Conservation (phyloP, 352 stramenopile species). For the Plasmopara viticola region DNA sequence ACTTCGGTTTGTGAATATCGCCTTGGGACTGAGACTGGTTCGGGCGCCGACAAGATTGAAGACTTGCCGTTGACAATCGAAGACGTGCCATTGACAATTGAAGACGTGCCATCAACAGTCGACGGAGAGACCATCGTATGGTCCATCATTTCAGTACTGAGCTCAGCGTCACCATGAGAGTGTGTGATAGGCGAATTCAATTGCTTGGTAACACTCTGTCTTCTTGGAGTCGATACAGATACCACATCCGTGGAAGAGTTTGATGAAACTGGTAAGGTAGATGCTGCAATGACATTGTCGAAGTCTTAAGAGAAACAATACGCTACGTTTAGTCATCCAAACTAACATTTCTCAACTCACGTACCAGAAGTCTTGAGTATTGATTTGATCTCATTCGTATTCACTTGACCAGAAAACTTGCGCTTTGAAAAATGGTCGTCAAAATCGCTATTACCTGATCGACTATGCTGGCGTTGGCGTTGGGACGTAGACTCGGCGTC, state of each 20-base stretch:
- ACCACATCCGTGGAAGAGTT: slow-evolving; percentile 5
- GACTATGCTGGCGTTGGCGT: slow-evolving; percentile 6
- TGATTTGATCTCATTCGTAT: slow-evolving; percentile 8
- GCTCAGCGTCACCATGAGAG: slow-evolving; percentile 10
- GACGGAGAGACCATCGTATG: slow-evolving; percentile 13
- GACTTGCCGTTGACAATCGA: slow-evolving; percentile 7
- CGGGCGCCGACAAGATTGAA: slow-evolving; percentile 4
- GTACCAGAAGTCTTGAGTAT: slow-evolving; percentile 10
- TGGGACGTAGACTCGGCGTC: slow-evolving; percentile 1
- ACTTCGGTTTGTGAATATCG: slow-evolving; percentile 20
- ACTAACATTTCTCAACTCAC: neutral
- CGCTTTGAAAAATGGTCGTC: slow-evolving; percentile 9
- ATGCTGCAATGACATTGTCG: neutral
- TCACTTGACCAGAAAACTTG: slow-evolving; percentile 18
- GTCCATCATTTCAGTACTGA: slow-evolving; percentile 24
- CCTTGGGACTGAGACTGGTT: slow-evolving; percentile 12
- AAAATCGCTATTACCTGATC: slow-evolving; percentile 9
- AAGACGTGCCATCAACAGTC: slow-evolving; percentile 7
- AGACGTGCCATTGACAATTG: neutral
- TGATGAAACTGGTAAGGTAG: neutral
- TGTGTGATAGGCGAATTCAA: slow-evolving; percentile 10
- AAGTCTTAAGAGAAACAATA: neutral
- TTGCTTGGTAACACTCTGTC: slow-evolving; percentile 8
- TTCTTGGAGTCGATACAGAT: slow-evolving; percentile 8
- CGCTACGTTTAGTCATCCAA: neutral